A percentile compares a stretch with the other conserved stretches of the same genome.
Evolutionary conservation across 2,329 filamentous ascomycete species (phyloP).

Genomic region (Penicillium sp.): DNA sequence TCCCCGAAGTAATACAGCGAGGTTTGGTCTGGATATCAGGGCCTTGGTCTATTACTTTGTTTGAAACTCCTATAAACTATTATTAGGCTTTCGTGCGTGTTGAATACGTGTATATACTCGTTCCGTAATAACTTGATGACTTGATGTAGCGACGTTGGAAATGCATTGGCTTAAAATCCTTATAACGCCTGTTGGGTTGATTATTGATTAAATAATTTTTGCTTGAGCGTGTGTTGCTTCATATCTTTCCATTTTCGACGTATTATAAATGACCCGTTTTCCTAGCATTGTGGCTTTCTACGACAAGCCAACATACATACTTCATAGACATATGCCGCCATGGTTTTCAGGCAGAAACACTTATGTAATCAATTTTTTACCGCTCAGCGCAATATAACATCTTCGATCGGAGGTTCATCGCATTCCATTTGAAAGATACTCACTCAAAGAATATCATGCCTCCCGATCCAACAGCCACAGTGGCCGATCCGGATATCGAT

Average conservation of each 20-base stretch:
- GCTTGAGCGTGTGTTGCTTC: too few relatives aligned
- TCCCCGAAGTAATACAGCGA: not conserved
- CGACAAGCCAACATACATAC: not conserved
- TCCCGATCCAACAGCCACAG: slow-evolving; percentile 2
- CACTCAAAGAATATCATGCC: not conserved
- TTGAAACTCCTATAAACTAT: not conserved
- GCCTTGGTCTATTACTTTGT: not conserved
- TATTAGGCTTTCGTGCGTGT: not conserved
- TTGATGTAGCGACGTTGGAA: not conserved
- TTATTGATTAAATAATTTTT: too few relatives aligned
- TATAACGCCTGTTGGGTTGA: not conserved
- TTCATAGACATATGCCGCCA: not conserved
- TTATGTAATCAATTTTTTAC: slow-evolving; percentile 9
- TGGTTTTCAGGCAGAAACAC: not conserved
- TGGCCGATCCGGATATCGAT: slow-evolving; percentile 30
- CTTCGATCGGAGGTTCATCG: slow-evolving; percentile 1
- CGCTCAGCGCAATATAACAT: slow-evolving; percentile 35
- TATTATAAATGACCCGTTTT: too few relatives aligned
- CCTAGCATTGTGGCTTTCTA: not conserved
- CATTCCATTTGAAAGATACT: not conserved
- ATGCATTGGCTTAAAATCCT: not conserved
- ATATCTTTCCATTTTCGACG: too few relatives aligned
- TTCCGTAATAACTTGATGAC: not conserved
- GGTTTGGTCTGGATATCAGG: not conserved
- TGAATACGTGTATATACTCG: not conserved